A percentile compares a stretch with the other conserved stretches of the same genome.
phyloP scores from a whole-genome alignment of 31 red algal species.

The Odonthalia washingtoniensis region DNA sequence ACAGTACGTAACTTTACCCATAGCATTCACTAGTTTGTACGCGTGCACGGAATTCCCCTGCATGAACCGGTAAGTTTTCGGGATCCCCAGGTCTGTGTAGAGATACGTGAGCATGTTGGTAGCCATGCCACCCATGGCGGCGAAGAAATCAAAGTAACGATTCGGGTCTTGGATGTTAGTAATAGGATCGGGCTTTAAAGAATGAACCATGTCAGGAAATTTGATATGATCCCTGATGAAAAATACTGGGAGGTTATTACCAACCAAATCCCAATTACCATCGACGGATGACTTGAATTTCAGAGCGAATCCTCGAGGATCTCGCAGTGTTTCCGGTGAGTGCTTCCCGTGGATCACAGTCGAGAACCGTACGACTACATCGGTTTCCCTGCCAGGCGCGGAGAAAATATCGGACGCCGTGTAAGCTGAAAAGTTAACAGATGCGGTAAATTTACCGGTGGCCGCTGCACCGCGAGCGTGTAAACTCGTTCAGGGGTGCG shows the following conservation, averaged over 20 bases:
- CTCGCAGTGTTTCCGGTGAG: slow-evolving; percentile 80
- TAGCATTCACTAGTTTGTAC: slow-evolving; percentile 77
- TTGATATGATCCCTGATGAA: slow-evolving; percentile 92
- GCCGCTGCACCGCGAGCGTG: slow-evolving; percentile 84
- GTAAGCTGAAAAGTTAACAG: slow-evolving; percentile 43
- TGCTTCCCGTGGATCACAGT: slow-evolving; percentile 77
- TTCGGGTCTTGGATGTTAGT: slow-evolving; percentile 89
- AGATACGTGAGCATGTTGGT: slow-evolving; percentile 83
- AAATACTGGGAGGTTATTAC: slow-evolving; percentile 95
- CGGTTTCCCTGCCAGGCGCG: slow-evolving; percentile 47
- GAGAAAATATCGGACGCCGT: slow-evolving; percentile 71
- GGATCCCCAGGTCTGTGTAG: slow-evolving; percentile 83
- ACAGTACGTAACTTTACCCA: slow-evolving; percentile 68
- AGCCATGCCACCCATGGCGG: slow-evolving; percentile 57
- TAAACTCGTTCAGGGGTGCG: slow-evolving; percentile 90
- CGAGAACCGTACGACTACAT: slow-evolving; percentile 60
- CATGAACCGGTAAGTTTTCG: slow-evolving; percentile 84
- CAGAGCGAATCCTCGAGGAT: slow-evolving; percentile 88
- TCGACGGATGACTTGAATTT: slow-evolving; percentile 82
- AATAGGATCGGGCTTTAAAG: slow-evolving; percentile 80
- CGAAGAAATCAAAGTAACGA: slow-evolving; percentile 87
- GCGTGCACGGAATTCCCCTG: slow-evolving; percentile 81
- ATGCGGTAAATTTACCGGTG: slow-evolving; percentile 79
- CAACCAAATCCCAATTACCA: slow-evolving; percentile 92
- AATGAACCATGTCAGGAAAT: slow-evolving; percentile 94